Percentiles rank a stretch among this genome's conserved stretches.
These are phyloP conservation scores for Botrytis sinoallii DNA, from an alignment of 2,329 filamentous ascomycete species.

Conservation along the genomic window DNA sequence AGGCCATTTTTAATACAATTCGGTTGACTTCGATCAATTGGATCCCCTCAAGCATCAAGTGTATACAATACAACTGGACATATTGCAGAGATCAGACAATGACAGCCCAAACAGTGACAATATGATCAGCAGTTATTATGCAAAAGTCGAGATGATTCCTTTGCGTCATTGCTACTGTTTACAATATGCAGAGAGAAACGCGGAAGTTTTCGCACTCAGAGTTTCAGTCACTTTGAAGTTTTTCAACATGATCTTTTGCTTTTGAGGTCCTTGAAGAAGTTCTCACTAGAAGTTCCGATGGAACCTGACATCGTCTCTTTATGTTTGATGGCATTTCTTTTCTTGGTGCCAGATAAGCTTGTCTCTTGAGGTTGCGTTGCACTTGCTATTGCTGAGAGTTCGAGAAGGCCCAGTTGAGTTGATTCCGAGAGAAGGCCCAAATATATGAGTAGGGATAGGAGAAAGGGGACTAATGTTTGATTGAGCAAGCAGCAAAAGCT, in stretches of 20 bases:
- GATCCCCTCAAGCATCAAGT: not conserved
- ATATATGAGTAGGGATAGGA: not conserved
- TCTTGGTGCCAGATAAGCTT: not conserved
- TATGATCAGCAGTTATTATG: not conserved
- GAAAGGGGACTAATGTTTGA: no score
- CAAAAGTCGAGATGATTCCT: not conserved
- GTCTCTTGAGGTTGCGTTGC: not conserved
- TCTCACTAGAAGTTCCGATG: not conserved
- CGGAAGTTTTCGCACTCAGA: no score
- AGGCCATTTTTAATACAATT: not conserved
- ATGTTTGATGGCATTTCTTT: not conserved
- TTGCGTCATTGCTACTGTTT: not conserved
- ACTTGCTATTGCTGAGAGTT: not conserved
- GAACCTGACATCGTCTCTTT: not conserved
- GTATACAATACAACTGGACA: not conserved
- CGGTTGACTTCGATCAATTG: not conserved
- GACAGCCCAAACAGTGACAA: not conserved
- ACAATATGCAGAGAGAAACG: not conserved
- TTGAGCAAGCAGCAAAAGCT: not conserved
- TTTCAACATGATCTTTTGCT: not conserved
- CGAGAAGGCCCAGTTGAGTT: not conserved
- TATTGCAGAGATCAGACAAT: not conserved
- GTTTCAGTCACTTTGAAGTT: not conserved
- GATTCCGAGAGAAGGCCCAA: not conserved
- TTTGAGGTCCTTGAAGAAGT: not conserved